Evolutionary conservation across 768 basidiomycete species (phyloP), one percentile per base, ranked within the genome.

Genomic region (Naganishia onofrii): DNA sequence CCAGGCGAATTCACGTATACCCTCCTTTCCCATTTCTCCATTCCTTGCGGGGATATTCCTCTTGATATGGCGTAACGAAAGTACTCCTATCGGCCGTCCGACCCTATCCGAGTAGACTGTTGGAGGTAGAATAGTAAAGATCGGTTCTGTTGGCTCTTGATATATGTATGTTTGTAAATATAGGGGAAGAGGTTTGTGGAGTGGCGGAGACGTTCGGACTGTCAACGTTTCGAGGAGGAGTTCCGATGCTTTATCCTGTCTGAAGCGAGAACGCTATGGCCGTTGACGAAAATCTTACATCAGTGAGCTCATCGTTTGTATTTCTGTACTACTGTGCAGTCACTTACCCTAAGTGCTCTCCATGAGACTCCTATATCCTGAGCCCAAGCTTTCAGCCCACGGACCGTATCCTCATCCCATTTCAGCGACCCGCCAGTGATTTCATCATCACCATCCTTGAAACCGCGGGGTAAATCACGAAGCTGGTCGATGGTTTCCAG

Each of bases 41-140:
- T 56, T 46, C 9, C 31, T 48, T 10, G 57, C 9, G 10, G 58
- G 51, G 29, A 56, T 70, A 51, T 78, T 76, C 31, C 80, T 34
- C 42, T 52, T 65, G 7, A 81, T 74, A 29, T 78, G 71, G 28
- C 71, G 57, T n/a, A 77, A 66, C 12, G 73, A 73, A 1, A 81
- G 69, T 5, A 81, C 77, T 3, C 73, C 78, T 10, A 79, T 72
- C 5, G 79, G 80, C 23, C 78, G 71, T 12, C 66, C 70, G 12
- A 74, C 44, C 8, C 70, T 64, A 55, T 80, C 78, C n/a, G 71
- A 70, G 44, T 71, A 76, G 10, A 57, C 42, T 46, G 75, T 75
- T 51, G 75, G 66, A 34, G 79, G 78, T 3, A 81, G 72, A 48
- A 80, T 74, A 66, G 76, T 72, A 71, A 78, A 79, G 1, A 81